phyloP scores from a whole-genome alignment of 805 yeast species.

The Wickerhamiella australiensis region DNA sequence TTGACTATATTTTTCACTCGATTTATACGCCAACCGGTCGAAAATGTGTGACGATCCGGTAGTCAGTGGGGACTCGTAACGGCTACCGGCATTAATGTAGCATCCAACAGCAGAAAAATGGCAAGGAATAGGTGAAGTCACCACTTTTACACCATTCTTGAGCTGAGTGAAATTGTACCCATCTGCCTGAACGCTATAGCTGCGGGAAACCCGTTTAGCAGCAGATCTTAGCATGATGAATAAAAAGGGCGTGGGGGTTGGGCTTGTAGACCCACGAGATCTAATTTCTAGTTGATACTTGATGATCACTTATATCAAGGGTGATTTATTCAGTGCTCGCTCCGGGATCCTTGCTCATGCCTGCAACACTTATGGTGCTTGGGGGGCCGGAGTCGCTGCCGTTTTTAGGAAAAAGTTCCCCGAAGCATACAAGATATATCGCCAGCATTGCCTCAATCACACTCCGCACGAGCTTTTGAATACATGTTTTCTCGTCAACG shows the following conservation, averaged over 20 bases:
- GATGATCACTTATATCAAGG: conserved; percentile 35
- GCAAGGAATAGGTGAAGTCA: conserved; percentile 75
- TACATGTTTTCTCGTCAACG: conserved; percentile 37
- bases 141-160: conserved; percentile 67
- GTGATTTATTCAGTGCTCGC: conserved; percentile 40
- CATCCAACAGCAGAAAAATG: conserved; percentile 87
- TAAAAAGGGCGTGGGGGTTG: neutral
- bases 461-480: conserved; percentile 38
- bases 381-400: conserved; percentile 81
- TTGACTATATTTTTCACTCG: conserved; percentile 34
- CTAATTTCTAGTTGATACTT: too few species aligned
- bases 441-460: conserved; percentile 31
- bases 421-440: conserved; percentile 40
- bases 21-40: conserved; percentile 65
- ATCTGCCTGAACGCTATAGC: neutral
- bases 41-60: conserved; percentile 73
- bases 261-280: too few species aligned
- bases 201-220: neutral
- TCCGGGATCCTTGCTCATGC: conserved; percentile 57
- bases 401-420: conserved; percentile 46
- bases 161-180: conserved; percentile 33
- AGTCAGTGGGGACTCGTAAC: conserved; percentile 51
- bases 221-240: conserved; percentile 1
- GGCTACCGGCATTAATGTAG: conserved; percentile 80
- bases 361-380: conserved; percentile 62